These are phyloP conservation scores for Fusarium setosum DNA, from an alignment of 2,329 filamentous ascomycete species.

Conservation along the genomic window DNA sequence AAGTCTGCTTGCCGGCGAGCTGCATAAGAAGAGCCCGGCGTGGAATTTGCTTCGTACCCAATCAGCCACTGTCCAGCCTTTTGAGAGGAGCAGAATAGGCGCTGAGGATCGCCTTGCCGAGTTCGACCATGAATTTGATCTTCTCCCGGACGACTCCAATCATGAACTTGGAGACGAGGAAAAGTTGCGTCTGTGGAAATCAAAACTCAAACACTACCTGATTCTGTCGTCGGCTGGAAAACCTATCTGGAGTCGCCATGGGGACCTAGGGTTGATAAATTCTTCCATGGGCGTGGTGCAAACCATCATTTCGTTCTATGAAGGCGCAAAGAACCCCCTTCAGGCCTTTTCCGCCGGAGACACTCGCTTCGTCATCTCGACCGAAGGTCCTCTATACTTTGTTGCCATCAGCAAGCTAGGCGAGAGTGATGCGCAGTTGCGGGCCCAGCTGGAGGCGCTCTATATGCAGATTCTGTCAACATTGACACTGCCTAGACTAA, in stretches of 20 bases:
- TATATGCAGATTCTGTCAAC: constrained; percentile 99
- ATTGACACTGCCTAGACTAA: constrained; percentile 86
- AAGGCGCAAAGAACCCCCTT: constrained; percentile 81
- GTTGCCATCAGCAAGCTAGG: constrained; percentile 91
- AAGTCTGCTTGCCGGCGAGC: constrained; percentile 81
- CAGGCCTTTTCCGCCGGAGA: constrained; percentile 88
- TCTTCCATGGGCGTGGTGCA: constrained; percentile 95
- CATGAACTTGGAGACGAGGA: constrained; percentile 62
- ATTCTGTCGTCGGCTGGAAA: constrained; percentile 97
- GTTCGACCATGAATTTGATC: constrained; percentile 83
- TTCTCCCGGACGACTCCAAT: constrained; percentile 68
- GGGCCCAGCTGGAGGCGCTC: constrained; percentile 88
- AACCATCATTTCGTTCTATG: constrained; percentile 97
- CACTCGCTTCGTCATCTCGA: constrained; percentile 86
- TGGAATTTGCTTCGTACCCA: constrained; percentile 76
- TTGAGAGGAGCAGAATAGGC: constrained; percentile 62
- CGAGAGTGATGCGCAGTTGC: constrained; percentile 92
- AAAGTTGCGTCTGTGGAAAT: constrained; percentile 82
- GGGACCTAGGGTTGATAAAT: constrained; percentile 89
- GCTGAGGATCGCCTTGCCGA: constrained; percentile 68
- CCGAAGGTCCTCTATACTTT: constrained; percentile 89
- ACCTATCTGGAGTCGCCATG: constrained; percentile 96
- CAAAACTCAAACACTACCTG: constrained; percentile 96
- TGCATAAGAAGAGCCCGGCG: constrained; percentile 73
- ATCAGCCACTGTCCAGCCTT: constrained; percentile 68